Conservation (phyloP, 2,329 filamentous ascomycete species). For the Sporothrix schenckii region DNA sequence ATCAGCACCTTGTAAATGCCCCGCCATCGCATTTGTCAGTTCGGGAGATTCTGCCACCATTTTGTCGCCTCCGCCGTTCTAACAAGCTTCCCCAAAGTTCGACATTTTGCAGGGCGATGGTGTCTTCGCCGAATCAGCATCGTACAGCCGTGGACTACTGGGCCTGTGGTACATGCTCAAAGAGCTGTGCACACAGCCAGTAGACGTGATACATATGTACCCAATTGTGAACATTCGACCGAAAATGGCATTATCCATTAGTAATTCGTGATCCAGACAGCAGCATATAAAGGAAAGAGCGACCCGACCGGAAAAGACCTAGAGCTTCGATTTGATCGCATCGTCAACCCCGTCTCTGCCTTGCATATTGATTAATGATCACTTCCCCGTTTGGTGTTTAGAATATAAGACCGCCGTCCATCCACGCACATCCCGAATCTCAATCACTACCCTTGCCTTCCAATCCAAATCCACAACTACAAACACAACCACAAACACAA, state of each 20-base stretch:
- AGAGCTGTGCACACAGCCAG: conserved; percentile 2
- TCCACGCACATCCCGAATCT: not conserved
- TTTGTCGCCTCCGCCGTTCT: not conserved
- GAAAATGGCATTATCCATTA: conserved; percentile 25
- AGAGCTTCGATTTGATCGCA: not conserved
- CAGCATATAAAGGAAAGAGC: conserved; percentile 27
- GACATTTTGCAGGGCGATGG: conserved; percentile 30
- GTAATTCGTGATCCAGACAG: not conserved
- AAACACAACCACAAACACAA: not conserved
- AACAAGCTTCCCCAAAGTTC: conserved; percentile 16
- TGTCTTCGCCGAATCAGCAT: conserved; percentile 24
- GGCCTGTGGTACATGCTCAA: not conserved
- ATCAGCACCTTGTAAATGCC: not conserved
- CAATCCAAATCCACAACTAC: too few relatives aligned
- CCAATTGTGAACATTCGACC: conserved; percentile 18
- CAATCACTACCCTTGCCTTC: too few relatives aligned
- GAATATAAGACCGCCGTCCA: not conserved
- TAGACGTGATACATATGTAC: conserved; percentile 1
- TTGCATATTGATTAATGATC: conserved; percentile 2
- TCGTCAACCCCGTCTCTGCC: not conserved
- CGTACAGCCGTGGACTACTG: not conserved
- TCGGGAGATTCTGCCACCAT: conserved; percentile 7
- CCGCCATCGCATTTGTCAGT: conserved; percentile 24
- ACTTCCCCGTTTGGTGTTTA: not conserved
- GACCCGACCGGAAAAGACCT: not conserved